A percentile compares a stretch with the other conserved stretches of the same genome.
Conservation (phyloP, 148 eudicot genomes). For the Amaranthus palmeri region DNA sequence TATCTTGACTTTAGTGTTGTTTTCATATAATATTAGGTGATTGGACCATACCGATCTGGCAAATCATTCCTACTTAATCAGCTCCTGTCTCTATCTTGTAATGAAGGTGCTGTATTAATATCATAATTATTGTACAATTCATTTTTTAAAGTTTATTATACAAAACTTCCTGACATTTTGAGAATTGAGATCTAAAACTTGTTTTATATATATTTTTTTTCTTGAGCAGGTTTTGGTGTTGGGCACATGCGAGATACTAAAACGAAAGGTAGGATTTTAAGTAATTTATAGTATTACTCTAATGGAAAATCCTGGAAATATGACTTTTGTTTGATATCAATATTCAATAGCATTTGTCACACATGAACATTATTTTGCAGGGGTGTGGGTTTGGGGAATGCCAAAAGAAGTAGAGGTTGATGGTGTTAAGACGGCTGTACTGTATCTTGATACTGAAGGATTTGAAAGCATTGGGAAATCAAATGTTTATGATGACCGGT, state of each 20-base stretch:
- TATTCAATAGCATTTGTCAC: not conserved
- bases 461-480: conserved; percentile 99
- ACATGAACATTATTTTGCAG: conserved; percentile 32
- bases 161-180: not conserved
- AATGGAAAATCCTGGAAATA: not conserved
- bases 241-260: conserved; percentile 98
- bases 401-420: conserved; percentile 73
- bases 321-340: not conserved
- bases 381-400: conserved; percentile 97
- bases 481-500: conserved; percentile 97
- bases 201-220: conserved; percentile 6
- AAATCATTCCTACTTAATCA: conserved; percentile 96
- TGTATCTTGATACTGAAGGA: conserved; percentile 97
- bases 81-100: conserved; percentile 89
- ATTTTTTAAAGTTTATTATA: not conserved
- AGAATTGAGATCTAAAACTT: not conserved
- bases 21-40: conserved; percentile 46
- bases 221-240: conserved; percentile 84
- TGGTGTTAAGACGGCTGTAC: conserved; percentile 80
- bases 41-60: conserved; percentile 98
- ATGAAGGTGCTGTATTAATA: conserved; percentile 62
- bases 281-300: not conserved
- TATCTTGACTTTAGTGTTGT: conserved; percentile 5
- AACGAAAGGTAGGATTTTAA: conserved; percentile 61
- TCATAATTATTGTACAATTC: not conserved